Percentiles rank a stretch among this genome's conserved stretches.
Evolutionary conservation across 345 rosid species (phyloP).

Genomic region (Bruguiera sexangula): DNA sequence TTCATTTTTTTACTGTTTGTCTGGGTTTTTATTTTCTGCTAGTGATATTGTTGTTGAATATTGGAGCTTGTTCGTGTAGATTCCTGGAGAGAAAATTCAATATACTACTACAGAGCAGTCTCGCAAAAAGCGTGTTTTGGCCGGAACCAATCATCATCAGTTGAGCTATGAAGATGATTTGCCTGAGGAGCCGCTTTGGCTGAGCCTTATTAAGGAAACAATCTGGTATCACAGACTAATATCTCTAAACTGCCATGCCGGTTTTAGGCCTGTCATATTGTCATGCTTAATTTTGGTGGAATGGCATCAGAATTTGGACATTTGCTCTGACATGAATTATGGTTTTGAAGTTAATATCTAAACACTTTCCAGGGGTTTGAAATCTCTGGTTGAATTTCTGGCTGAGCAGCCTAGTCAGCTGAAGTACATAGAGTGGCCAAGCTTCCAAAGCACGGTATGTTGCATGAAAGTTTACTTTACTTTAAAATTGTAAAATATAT

Average conservation of each 20-base stretch:
- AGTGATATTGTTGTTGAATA: background rate
- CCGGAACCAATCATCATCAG: slow-evolving; percentile 27
- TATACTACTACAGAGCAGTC: slow-evolving; percentile 6
- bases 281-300: background rate
- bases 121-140: slow-evolving; percentile 8
- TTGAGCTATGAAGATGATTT: slow-evolving; percentile 24
- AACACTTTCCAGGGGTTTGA: slow-evolving; percentile 44
- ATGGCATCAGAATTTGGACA: background rate
- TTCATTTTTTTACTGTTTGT: background rate
- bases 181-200: slow-evolving; percentile 46
- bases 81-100: slow-evolving; percentile 9
- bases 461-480: background rate
- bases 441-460: slow-evolving; percentile 65
- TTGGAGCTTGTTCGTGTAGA: slow-evolving; percentile 21
- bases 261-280: background rate
- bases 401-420: slow-evolving; percentile 79
- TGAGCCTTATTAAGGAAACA: slow-evolving; percentile 38
- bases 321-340: background rate
- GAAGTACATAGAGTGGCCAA: slow-evolving; percentile 81
- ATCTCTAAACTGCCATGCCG: background rate
- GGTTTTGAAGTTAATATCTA: background rate
- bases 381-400: slow-evolving; percentile 47
- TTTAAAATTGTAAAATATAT: background rate
- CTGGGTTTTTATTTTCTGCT: background rate
- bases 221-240: slow-evolving; percentile 37